Evolutionary conservation across 305 asterid species (phyloP).

Genomic region (Solanum hybrid): DNA sequence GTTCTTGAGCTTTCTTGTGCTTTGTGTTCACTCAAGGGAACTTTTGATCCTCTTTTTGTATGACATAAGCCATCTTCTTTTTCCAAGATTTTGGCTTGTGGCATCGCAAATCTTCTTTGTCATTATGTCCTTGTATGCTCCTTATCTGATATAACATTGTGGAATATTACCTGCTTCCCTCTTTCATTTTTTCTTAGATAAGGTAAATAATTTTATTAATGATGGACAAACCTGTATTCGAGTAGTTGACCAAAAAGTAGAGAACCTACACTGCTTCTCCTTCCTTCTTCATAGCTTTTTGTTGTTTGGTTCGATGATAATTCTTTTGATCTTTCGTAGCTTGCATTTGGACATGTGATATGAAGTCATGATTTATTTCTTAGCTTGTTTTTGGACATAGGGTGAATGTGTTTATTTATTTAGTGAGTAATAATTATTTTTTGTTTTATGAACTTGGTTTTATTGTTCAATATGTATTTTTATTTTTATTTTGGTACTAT

Average conservation of each 20-base stretch:
- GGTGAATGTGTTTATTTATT: not conserved
- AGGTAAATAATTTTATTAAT: not conserved
- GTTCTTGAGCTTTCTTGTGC: not conserved
- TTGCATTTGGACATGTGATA: not conserved
- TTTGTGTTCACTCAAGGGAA: not conserved
- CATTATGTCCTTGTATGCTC: not conserved
- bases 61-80: not conserved
- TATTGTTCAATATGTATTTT: not conserved
- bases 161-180: not conserved
- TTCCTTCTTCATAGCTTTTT: not conserved
- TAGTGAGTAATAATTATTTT: not conserved
- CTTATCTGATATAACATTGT: not conserved
- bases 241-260: not conserved
- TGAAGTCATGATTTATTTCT: not conserved
- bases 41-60: not conserved
- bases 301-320: not conserved
- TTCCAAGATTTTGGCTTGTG: not conserved
- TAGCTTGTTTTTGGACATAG: not conserved
- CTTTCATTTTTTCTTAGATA: not conserved
- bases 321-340: not conserved
- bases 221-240: not conserved
- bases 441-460: not conserved
- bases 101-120: not conserved
- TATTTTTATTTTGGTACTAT: not conserved
- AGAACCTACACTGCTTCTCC: not conserved